phyloP scores from a whole-genome alignment of 495 filamentous ascomycete species.

The Recurvomyces mirabilis region DNA sequence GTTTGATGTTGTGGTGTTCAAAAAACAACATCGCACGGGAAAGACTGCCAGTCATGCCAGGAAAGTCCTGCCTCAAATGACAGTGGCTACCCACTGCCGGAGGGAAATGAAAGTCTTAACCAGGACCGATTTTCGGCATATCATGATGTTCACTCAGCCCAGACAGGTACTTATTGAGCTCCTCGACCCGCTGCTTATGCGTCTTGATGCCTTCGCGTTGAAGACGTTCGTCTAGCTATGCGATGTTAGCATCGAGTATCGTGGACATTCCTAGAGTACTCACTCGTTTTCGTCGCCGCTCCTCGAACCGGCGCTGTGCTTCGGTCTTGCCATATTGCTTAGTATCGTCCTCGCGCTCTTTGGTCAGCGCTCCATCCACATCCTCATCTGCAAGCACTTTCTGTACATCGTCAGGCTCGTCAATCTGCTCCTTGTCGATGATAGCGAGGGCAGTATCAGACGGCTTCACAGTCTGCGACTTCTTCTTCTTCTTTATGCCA shows the following conservation, averaged over 20 bases:
- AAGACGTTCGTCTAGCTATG: conserved; percentile 57
- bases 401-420: too few relatives aligned
- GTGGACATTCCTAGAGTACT: conserved; percentile 24
- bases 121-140: conserved; percentile 44
- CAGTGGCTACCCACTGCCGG: too few relatives aligned
- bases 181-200: conserved; percentile 93
- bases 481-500: conserved; percentile 49
- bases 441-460: conserved; percentile 19
- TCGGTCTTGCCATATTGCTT: conserved; percentile 57
- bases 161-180: conserved; percentile 85
- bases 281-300: conserved; percentile 69
- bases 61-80: too few relatives aligned
- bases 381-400: conserved; percentile 20
- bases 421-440: too few relatives aligned
- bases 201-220: conserved; percentile 80
- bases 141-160: conserved; percentile 94
- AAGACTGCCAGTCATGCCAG: too few relatives aligned
- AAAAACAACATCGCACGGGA: too few relatives aligned
- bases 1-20: too few relatives aligned
- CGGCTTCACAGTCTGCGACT: conserved; percentile 54
- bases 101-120: too few relatives aligned
- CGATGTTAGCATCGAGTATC: conserved; percentile 2
- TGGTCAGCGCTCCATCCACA: conserved; percentile 5
- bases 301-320: conserved; percentile 68
- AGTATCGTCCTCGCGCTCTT: conserved; percentile 15